Evolutionary conservation across 2,329 filamentous ascomycete species (phyloP), one percentile per base, ranked within the genome.

Genomic region (Ceratocystis lukuohia): DNA sequence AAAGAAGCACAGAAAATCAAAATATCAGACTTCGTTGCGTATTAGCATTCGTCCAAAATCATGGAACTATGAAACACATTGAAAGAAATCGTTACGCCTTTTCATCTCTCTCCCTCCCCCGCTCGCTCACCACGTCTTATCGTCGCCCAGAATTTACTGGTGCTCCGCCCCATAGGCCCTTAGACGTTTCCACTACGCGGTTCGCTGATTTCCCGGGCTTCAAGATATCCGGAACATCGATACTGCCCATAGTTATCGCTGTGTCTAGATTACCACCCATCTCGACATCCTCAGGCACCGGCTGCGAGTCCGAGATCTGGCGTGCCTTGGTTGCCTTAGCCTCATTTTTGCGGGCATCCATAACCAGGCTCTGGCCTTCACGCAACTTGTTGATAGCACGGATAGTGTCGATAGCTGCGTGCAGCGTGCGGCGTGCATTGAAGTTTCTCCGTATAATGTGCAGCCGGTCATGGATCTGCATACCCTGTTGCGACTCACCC

Each of bases 371-470:
- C 71, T 85, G 82, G 1, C 83, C 82, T 74, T 87, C 85, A 67
- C 84, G 80, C 61, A 88, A 76, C 76, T 88, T 88, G 75, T 88
- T 88, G 73, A 88, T 88, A 44, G 85, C 85, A 62, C 86, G 80
- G 61, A 88, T 84, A 1, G 85, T 88, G 73, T 88, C 85, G 73
- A 88, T 88, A 66, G 86, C 85, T 41, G 86, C 85, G 71, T 88
- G 85, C 62, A 88, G 77, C 33, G 85, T 88, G 71, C 85, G 79
- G 67, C 85, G 79, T 53, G 85, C 85, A 71, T 88, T 88, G 77
- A 88, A 88, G 77, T 88, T 88, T 81, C 87, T 87, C 80, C 87
- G 86, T 73, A 88, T 84, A 5, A 83, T 84, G 7, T 85, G 85
- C 69, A 88, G 76, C 69, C 88, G 76, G 76, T 88, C 86, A 74